Base-by-base conservation (phyloP, 1,284 basidiomycete species). In the Leccinum pachyderme region DNA sequence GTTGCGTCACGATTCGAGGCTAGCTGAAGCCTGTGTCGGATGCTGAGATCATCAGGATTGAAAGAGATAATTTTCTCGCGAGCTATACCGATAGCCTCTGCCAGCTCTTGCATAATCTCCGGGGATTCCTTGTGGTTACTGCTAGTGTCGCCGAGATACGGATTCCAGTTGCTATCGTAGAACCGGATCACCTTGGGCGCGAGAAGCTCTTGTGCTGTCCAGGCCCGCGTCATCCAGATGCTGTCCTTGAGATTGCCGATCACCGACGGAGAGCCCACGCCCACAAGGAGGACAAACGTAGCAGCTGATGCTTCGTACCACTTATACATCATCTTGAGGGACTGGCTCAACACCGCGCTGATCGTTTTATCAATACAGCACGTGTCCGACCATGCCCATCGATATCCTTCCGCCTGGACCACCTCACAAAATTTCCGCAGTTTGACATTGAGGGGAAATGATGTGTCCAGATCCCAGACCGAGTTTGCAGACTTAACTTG, bases 161-260 rank as follows among this genome's bases (percentile, higher is more conserved):
- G 41, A 5, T 61, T 53, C 61, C 61, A 62, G 2, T 55, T 41
- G 13, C 47, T 37, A 37, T 56, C 53, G 4, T 50, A 64, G 46
- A 62, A 62, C 25, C 54, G 49, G 29, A 62, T 49, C 24, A 50
- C 28, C 9, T 47, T 52, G 1, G 53, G 47, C n/a, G 57, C 49
- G 25, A 62, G 61, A 31, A 62, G 45, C 15, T 62, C 61, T 48
- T 62, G 61, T 5, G 50, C 29, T 6, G 61, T 64, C 61, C 61
- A 62, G 3, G 47, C 60, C 33, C 61, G 56, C 4, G 37, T 56
- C 52, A 61, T 62, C 57, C 60, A 62, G 13, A 29, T 3, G 24
- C 51, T 54, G 4, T 12, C 3, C 3, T 13, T 29, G 15, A 64
- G 57, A 4, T 45, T 45, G 4, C 41, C 41, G 11, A 28, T 44